Base-by-base conservation (phyloP, 1,284 basidiomycete species). In the Ustilago lituana region DNA sequence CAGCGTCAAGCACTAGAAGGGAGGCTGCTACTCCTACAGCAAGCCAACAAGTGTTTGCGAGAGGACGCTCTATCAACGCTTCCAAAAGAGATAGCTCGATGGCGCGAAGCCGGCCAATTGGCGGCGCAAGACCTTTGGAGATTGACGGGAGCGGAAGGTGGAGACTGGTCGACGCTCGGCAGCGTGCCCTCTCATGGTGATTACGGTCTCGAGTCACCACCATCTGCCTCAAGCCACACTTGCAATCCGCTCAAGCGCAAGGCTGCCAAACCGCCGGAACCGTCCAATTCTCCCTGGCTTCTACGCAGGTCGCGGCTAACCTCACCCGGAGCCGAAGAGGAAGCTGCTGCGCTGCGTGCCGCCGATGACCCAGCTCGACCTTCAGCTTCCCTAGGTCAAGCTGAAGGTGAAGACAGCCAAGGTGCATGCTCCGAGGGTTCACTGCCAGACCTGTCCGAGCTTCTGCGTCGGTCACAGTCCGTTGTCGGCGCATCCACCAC, bases 111-210 rank as follows among this genome's bases (percentile, higher is more conserved):
- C 3, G 68, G 68, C 8, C 61, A 63, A 22, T 3, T 49, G 17
- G 68, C 68, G 4, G 63, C 68, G 3, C 55, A 60, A 32, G 68
- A 72, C 19, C 53, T 72, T 2, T 72, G 68, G 68, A 62, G 43
- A 45, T 36, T 63, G 40, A 63, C 63, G 12, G 63, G 63, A 14
- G 63, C 63, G 4, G 51, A 61, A 40, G 56, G 32, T 8, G 62
- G 62, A 51, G 51, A 57, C 35, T 65, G 62, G 62, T 59, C 62
- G 2, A 37, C 41, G 15, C 15, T 46, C 22, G 36, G 40, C 33
- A 38, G 38, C 24, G 41, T 39, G 14, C 36, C 54, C 6, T 32
- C 43, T n/a, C 46, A 45, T 14, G 65, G 50, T 10, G 66, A 69
- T 26, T 63, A 69, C 29, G 66, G 55, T 9, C 56, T 69, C 35